These are phyloP conservation scores for Juglanconis juglandina DNA, from an alignment of 2,329 filamentous ascomycete genomes.

Conservation along the genomic window DNA sequence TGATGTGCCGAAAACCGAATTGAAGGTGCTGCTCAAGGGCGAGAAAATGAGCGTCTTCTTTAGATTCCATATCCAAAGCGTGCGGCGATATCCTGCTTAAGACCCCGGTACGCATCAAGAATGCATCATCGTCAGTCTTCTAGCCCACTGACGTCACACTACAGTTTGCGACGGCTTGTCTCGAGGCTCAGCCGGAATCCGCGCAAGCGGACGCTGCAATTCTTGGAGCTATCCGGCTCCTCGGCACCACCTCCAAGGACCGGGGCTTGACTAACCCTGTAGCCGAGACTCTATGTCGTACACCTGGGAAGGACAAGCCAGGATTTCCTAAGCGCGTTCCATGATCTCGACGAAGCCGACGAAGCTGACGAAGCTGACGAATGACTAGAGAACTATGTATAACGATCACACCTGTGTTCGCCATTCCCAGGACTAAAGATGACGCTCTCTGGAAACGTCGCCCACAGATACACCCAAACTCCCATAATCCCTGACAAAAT, in stretches of 20 bases:
- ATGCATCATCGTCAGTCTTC: neutral
- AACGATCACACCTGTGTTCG: neutral
- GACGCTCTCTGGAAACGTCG: neutral
- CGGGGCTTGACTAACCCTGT: too few relatives aligned
- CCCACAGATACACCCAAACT: neutral
- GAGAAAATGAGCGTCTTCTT: neutral
- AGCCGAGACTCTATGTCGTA: too few relatives aligned
- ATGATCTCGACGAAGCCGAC: neutral
- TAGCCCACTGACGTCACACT: neutral
- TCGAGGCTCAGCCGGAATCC: neutral
- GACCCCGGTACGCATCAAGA: neutral
- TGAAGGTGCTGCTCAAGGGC: neutral
- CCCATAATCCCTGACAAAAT: neutral
- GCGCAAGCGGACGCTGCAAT: neutral
- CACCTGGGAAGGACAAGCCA: too few relatives aligned
- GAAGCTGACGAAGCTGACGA: neutral
- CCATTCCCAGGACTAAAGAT: neutral
- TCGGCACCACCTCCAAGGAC: neutral
- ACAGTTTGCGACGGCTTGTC: neutral
- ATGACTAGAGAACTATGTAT: neutral
- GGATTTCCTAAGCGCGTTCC: neutral
- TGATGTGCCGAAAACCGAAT: neutral
- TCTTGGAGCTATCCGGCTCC: neutral
- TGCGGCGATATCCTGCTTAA: neutral
- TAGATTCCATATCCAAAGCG: too few relatives aligned